These are phyloP conservation scores for Talaromyces liani DNA, from an alignment of 495 filamentous ascomycete species.

Conservation along the genomic window DNA sequence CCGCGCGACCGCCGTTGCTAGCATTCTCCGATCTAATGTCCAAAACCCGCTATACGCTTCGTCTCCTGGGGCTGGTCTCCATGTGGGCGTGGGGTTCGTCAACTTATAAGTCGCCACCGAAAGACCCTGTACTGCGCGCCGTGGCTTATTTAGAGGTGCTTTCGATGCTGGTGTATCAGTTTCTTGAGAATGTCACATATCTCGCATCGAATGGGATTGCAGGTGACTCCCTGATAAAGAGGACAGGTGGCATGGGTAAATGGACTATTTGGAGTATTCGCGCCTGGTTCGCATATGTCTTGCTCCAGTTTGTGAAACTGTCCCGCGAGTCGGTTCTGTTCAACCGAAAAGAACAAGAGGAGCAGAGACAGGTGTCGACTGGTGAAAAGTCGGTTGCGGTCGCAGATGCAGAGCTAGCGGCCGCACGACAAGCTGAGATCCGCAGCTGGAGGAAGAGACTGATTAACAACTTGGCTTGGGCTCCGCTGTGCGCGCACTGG, in stretches of 20 bases:
- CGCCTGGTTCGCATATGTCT: slow-evolving; percentile 73
- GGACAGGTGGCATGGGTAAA: slow-evolving; percentile 42
- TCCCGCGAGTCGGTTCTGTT: slow-evolving; percentile 38
- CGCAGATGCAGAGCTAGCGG: slow-evolving; percentile 10
- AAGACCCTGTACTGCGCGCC: slow-evolving; percentile 33
- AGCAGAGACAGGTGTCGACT: slow-evolving; percentile 12
- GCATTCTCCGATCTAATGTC: slow-evolving; percentile 50
- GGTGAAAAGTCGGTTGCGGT: slow-evolving; percentile 22
- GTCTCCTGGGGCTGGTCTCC: slow-evolving; percentile 70
- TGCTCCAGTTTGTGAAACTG: slow-evolving; percentile 64
- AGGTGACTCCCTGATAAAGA: slow-evolving; percentile 44
- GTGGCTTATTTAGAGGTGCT: slow-evolving; percentile 63
- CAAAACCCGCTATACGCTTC: slow-evolving; percentile 66
- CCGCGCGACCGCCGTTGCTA: slow-evolving; percentile 31
- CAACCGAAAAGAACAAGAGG: slow-evolving; percentile 20
- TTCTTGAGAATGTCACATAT: slow-evolving; percentile 78
- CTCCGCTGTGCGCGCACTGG: slow-evolving; percentile 71
- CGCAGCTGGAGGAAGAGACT: slow-evolving; percentile 38
- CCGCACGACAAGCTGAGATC: slow-evolving; percentile 32
- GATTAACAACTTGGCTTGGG: slow-evolving; percentile 47
- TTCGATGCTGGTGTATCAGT: slow-evolving; percentile 61
- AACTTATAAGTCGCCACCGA: slow-evolving; percentile 42
- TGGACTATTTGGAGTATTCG: slow-evolving; percentile 69
- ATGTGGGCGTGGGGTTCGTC: slow-evolving; percentile 67
- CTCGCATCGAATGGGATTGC: slow-evolving; percentile 55